Evolutionary conservation across 768 basidiomycete species (phyloP).

Genomic region (Gautieria morchelliformis): DNA sequence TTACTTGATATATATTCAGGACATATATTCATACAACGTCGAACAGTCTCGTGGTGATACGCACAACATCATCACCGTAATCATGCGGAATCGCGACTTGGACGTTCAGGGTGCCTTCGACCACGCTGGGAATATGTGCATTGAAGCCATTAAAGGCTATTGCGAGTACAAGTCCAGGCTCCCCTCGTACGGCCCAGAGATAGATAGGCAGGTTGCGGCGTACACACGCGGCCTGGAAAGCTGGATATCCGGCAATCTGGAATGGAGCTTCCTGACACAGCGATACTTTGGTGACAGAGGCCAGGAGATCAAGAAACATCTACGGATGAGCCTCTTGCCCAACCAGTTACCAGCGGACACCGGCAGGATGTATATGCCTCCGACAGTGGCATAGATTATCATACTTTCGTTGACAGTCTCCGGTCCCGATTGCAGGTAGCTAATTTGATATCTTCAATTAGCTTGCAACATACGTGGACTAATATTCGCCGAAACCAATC

Average conservation of each 20-base stretch:
- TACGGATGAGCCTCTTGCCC: slow-evolving; percentile 31
- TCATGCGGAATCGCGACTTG: slow-evolving; percentile 28
- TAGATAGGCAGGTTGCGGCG: slow-evolving; percentile 43
- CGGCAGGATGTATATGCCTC: no score
- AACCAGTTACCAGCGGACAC: no score
- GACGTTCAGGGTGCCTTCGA: slow-evolving; percentile 28
- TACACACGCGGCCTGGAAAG: slow-evolving; percentile 32
- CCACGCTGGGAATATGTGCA: slow-evolving; percentile 26
- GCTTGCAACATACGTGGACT: no score
- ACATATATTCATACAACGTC: slow-evolving; percentile 31
- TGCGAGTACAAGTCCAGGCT: slow-evolving; percentile 24
- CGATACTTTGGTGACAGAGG: slow-evolving; percentile 61
- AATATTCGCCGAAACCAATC: no score
- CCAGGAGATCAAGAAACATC: slow-evolving; percentile 41
- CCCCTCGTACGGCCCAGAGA: slow-evolving; percentile 52
- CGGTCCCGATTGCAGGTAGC: no score
- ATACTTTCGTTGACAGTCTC: no score
- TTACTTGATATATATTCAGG: slow-evolving; percentile 17
- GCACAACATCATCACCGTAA: slow-evolving; percentile 33
- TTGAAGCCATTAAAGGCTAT: slow-evolving; percentile 23
- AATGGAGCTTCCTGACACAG: slow-evolving; percentile 64
- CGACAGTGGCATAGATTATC: no score
- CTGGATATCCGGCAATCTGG: slow-evolving; percentile 50
- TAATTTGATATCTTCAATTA: no score
- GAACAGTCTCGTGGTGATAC: slow-evolving; percentile 31